These are phyloP conservation scores for Colletotrichum costaricense DNA, from an alignment of 2,329 filamentous ascomycete species.

Conservation along the genomic window DNA sequence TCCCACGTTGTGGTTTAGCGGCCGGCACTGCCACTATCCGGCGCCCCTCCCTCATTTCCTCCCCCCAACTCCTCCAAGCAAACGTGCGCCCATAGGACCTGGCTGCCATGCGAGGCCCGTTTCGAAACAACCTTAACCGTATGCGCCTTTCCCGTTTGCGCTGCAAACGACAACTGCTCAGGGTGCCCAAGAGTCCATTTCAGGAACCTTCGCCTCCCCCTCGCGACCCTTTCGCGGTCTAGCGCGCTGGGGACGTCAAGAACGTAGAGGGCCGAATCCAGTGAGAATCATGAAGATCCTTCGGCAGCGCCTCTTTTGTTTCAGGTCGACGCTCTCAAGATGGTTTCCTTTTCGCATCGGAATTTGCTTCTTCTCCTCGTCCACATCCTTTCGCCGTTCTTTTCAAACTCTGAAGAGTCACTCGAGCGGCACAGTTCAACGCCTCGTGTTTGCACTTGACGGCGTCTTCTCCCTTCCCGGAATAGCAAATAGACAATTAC, in stretches of 20 bases:
- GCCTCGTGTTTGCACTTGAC: slow-evolving; percentile 8
- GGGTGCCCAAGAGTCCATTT: slow-evolving; percentile 6
- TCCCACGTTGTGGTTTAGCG: slow-evolving; percentile 15
- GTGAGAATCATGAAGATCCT: slow-evolving; percentile 10
- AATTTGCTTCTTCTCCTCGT: not conserved
- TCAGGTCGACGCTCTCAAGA: slow-evolving; percentile 10
- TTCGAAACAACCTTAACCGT: slow-evolving; percentile 35
- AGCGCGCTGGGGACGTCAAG: slow-evolving; percentile 9
- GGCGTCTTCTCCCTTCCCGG: slow-evolving; percentile 9
- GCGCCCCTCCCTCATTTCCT: slow-evolving; percentile 31
- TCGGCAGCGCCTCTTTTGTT: slow-evolving; percentile 29
- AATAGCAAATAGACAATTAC: slow-evolving; percentile 31
- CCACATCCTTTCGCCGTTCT: not conserved
- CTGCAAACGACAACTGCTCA: not conserved
- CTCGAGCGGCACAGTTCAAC: slow-evolving; percentile 1
- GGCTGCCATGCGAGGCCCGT: slow-evolving; percentile 26
- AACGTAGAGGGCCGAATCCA: slow-evolving; percentile 9
- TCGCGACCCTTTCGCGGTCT: slow-evolving; percentile 9
- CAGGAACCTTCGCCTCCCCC: slow-evolving; percentile 16
- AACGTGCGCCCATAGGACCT: slow-evolving; percentile 20
- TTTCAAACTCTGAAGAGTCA: not conserved
- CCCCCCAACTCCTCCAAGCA: slow-evolving; percentile 6
- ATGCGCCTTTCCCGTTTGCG: slow-evolving; percentile 16
- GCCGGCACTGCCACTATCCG: slow-evolving; percentile 22
- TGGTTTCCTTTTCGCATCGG: not conserved